phyloP scores from a whole-genome alignment of 2,329 filamentous ascomycete species.

The Colletotrichum endophyticum region DNA sequence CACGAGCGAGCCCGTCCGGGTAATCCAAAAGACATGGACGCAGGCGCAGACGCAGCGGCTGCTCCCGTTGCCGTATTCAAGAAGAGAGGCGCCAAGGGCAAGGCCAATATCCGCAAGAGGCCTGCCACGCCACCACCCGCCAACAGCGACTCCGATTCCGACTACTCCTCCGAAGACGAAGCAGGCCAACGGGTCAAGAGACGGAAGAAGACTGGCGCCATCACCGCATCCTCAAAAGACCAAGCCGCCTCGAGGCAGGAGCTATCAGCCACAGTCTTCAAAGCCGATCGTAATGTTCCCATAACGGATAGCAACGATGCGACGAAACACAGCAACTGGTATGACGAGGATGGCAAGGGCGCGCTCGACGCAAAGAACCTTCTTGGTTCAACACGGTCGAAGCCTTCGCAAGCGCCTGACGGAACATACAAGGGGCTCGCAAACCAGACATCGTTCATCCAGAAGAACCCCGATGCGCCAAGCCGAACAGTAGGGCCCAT shows the following conservation, averaged over 20 bases:
- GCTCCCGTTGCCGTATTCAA: conserved; percentile 77
- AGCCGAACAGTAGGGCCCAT: conserved; percentile 78
- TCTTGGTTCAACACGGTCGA: conserved; percentile 58
- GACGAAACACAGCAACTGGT: conserved; percentile 90
- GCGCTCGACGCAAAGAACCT: conserved; percentile 56
- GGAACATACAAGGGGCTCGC: conserved; percentile 80
- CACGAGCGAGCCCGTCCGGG: background rate
- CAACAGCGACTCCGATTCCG: conserved; percentile 63
- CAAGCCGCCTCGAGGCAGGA: conserved; percentile 42
- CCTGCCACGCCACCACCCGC: conserved; percentile 78
- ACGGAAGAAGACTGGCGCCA: conserved; percentile 69
- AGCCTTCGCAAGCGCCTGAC: conserved; percentile 41
- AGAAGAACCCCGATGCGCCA: conserved; percentile 79
- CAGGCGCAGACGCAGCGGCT: conserved; percentile 17
- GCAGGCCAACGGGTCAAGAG: conserved; percentile 80
- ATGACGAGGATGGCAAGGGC: conserved; percentile 71
- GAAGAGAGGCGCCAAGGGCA: conserved; percentile 79
- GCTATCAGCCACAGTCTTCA: conserved; percentile 57
- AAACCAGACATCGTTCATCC: conserved; percentile 76
- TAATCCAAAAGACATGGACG: background rate
- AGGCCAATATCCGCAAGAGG: conserved; percentile 80
- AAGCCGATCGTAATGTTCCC: conserved; percentile 65
- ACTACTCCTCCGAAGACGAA: conserved; percentile 77
- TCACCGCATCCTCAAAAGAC: conserved; percentile 68
- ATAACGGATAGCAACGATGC: conserved; percentile 81